Base-by-base conservation (phyloP, 768 basidiomycete genomes). In the Gloeostereum incarnatum region DNA sequence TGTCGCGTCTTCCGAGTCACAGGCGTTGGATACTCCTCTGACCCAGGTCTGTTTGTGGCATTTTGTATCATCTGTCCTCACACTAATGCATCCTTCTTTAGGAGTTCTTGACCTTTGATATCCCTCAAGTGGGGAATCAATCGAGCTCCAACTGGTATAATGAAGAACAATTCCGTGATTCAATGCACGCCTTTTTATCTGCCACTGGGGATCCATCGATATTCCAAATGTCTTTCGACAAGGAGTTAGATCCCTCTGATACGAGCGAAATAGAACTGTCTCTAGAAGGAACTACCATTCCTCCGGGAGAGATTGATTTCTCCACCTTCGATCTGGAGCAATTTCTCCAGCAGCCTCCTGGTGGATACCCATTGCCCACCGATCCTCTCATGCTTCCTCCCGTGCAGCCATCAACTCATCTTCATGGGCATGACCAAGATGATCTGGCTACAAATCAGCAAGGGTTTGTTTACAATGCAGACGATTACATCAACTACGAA, bases 401-500 rank as follows among this genome's bases (percentile, higher is more conserved):
- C n/a, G n/a, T n/a, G n/a, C n/a, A n/a, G n/a, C n/a, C n/a, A n/a
- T n/a, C n/a, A n/a, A n/a, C n/a, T n/a, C n/a, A n/a, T n/a, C n/a
- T n/a, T n/a, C n/a, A n/a, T n/a, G n/a, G n/a, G n/a, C n/a, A n/a
- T n/a, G n/a, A n/a, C n/a, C n/a, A n/a, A n/a, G n/a, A n/a, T n/a
- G n/a, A n/a, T n/a, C n/a, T n/a, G n/a, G n/a, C n/a, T n/a, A n/a
- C 39, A 9, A 13, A 13, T 20, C 33, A n/a, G 33, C 14, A 47
- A 41, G 36, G 56, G 45, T 34, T 38, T 14, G 4, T 38, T 18
- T 43, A 41, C 51, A 57, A 67, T 6, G 50, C 57, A 26, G 56
- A 67, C 44, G 45, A 60, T 19, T 69, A 55, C 36, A 46, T 70
- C 45, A 61, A 70, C 38, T 55, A 65, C 4, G 63, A 52, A 11